Base-by-base conservation (phyloP, 371 early-diverging fungal species). In the Mucor velutinosus region DNA sequence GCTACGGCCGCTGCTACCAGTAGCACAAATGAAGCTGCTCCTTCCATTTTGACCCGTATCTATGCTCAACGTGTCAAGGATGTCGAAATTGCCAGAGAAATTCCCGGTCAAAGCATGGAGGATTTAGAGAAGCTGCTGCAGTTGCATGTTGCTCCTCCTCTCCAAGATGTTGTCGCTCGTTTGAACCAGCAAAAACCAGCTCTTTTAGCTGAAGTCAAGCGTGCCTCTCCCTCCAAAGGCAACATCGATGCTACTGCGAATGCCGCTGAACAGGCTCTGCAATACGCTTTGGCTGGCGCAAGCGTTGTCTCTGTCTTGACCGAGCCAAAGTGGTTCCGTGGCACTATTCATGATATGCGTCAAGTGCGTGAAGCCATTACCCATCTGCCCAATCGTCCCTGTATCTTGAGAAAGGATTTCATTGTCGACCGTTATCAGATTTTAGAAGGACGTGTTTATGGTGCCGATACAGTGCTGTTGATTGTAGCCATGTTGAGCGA, bases 281-380 rank as follows among this genome's bases (percentile, higher is more conserved):
- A 76, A 37, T 99, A 99, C 67, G 95, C 97, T 0, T 78, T 82
- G 12, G 95, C 93, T 1, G 96, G 97, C 29, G 98, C 97, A 0
- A 85, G 94, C 17, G 95, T 90, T 4, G 96, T 99, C 67, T 95
- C 96, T 29, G 98, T 99, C 7, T 78, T 99, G 79, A 99, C 99
- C 0, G 99, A 99, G 80, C 95, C 97, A 41, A 94, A 87, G 56
- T 99, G 97, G 97, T 99, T 99, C 87, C 94, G 95, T 77, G 99
- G 99, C 37, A 81, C 87, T 15, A 71, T 98, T 32, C 89, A 92
- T 62, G 98, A 99, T 68, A 84, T 99, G 90, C 90, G 90, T 30
- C 88, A 90, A 47, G 96, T 92, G 17, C 90, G 97, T 15, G 80
- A 77, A 35, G 92, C 90, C 4, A 59, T 98, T 3, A 80, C 80